Evolutionary conservation across 495 filamentous ascomycete genomes (phyloP), one percentile per base, ranked within the genome.

Genomic region (Daldinia bambusicola): DNA sequence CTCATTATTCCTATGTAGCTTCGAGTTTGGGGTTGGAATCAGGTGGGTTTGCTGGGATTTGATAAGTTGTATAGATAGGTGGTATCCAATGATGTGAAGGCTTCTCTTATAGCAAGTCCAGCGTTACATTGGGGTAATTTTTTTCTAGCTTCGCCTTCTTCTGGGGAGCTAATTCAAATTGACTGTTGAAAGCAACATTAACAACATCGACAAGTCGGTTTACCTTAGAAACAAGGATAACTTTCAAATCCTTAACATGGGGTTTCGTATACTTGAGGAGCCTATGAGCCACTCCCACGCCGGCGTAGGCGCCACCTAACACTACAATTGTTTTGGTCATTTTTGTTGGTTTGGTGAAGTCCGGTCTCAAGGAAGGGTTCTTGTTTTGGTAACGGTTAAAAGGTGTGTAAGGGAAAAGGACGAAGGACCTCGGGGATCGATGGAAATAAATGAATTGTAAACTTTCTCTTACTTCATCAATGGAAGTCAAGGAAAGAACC

Each of bases 221-320:
- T 77, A 83, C 82, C 78, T 84, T 80, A 41, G 79, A 77, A 30
- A 84, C 81, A 41, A 84, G 78, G 22, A 84, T 75, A 63, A 84
- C 81, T 60, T 82, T 82, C 16, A 82, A n/a, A 53, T 82, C 77
- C 62, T 77, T 76, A 18, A 75, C 71, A 8, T 74, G 66, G 31
- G 69, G 75, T 32, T 61, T 64, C 12, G 77, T 77, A 50, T 77
- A 68, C 65, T 87, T 85, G 66, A 88, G 75, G 26, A 89, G 78
- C 20, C 81, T 80, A 73, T 89, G 88, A 66, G 85, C 81, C 14
- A 83, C 66, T 26, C 82, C 78, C 20, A 89, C 75, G 64, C 85
- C 87, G 34, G 80, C 79, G 65, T 80, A 84, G 66, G 84, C 81
- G 70, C 83, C 87, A 10, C 87, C 87, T 6, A 89, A 76, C 56